These are phyloP conservation scores for Mycena maculata DNA, from an alignment of 768 basidiomycete species.

Conservation along the genomic window DNA sequence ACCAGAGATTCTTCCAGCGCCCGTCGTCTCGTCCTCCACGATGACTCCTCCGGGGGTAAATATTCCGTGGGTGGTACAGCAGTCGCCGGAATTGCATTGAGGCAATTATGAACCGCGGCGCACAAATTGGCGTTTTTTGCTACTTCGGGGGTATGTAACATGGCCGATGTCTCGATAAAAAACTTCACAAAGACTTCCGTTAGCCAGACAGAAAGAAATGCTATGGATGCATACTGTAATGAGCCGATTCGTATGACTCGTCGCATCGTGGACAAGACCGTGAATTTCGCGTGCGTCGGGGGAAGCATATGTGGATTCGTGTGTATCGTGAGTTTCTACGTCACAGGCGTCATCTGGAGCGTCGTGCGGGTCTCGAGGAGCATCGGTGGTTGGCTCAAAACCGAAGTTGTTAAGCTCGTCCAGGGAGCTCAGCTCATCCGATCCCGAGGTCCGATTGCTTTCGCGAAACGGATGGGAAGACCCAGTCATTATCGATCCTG, in stretches of 20 bases:
- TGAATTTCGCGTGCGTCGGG: constrained; percentile 16
- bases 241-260: constrained; percentile 28
- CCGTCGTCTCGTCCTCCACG: constrained; percentile 30
- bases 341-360: constrained; percentile 7
- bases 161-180: constrained; percentile 25
- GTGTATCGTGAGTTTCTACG: constrained; percentile 26
- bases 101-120: constrained; percentile 25
- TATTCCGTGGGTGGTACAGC: constrained; percentile 17
- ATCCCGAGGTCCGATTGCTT: constrained; percentile 3
- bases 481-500: constrained; percentile 4
- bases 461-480: not conserved
- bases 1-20: constrained; percentile 31
- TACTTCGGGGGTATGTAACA: constrained; percentile 23
- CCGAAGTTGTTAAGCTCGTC: constrained; percentile 23
- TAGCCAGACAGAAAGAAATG: not conserved
- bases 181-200: constrained; percentile 24
- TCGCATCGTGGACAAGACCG: constrained; percentile 26
- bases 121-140: constrained; percentile 30
- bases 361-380: constrained; percentile 16
- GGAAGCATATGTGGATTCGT: constrained; percentile 8
- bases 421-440: constrained; percentile 32
- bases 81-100: constrained; percentile 23
- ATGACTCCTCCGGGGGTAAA: constrained; percentile 29
- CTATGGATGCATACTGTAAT: constrained; percentile 21
- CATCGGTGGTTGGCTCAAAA: constrained; percentile 21